phyloP scores from a whole-genome alignment of 495 filamentous ascomycete species.

The Saxispiralis lemnorum region DNA sequence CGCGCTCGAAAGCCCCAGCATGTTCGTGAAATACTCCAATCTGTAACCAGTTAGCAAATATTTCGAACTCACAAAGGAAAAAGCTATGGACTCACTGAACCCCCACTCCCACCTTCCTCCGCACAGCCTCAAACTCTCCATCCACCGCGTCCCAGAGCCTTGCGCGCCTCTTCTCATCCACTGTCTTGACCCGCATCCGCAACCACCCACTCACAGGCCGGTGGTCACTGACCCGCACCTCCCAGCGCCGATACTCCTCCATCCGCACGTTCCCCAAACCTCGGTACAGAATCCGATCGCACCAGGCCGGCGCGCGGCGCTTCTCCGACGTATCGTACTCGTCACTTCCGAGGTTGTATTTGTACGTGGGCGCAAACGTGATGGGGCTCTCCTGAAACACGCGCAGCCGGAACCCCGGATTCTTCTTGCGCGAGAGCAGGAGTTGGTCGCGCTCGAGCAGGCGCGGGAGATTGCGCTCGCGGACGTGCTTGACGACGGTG shows the following conservation, averaged over 20 bases:
- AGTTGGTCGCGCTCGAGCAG: conserved; percentile 91
- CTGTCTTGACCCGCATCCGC: conserved; percentile 61
- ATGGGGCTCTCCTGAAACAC: conserved; percentile 76
- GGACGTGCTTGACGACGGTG: conserved; percentile 68
- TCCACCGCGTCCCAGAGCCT: conserved; percentile 52
- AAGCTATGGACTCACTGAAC: conserved; percentile 32
- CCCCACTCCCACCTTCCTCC: conserved; percentile 42
- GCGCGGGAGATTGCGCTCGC: conserved; percentile 62
- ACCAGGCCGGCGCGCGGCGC: conserved; percentile 91
- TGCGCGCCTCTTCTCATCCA: conserved; percentile 46
- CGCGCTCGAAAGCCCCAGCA: conserved; percentile 18
- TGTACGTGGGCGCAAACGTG: conserved; percentile 74
- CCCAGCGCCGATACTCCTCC: conserved; percentile 71
- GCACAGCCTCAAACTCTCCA: conserved; percentile 51
- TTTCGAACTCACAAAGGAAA: neutral
- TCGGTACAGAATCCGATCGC: conserved; percentile 77
- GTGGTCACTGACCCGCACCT: conserved; percentile 80
- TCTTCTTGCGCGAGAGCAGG: conserved; percentile 65
- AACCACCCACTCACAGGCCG: conserved; percentile 79
- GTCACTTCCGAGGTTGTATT: conserved; percentile 86
- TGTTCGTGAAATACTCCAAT: conserved; percentile 23
- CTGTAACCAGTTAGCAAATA: conserved; percentile 2
- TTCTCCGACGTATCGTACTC: conserved; percentile 90
- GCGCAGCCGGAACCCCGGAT: conserved; percentile 72
- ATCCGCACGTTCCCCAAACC: conserved; percentile 71